Conservation (phyloP, 2,329 filamentous ascomycete genomes). For the Penicillium sp. region DNA sequence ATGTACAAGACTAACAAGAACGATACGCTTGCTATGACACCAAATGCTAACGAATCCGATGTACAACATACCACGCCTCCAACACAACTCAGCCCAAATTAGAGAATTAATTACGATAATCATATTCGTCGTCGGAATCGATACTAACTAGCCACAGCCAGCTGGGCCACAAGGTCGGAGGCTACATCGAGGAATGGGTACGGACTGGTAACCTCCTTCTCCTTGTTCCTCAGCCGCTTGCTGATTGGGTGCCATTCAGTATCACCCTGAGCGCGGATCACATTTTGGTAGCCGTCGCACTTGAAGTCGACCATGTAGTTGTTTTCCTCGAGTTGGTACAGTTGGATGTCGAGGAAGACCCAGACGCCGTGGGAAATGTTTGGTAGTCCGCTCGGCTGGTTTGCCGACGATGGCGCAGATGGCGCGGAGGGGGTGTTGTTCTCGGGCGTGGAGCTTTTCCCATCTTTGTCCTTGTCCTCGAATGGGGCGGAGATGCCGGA, state of each 20-base stretch:
- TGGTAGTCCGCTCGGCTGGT: conserved; percentile 32
- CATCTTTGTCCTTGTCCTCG: conserved; percentile 28
- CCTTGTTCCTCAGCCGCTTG: conserved; percentile 58
- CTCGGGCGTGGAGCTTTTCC: conserved; percentile 29
- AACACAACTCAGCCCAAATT: conserved; percentile 5
- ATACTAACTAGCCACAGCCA: conserved; percentile 69
- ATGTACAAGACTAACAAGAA: conserved; percentile 7
- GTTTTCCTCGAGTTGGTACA: conserved; percentile 86
- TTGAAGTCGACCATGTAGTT: conserved; percentile 98
- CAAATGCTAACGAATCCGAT: conserved; percentile 14
- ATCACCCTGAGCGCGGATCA: conserved; percentile 52
- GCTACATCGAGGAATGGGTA: conserved; percentile 96
- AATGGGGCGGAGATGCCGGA: conserved; percentile 30
- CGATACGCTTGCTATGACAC: conserved; percentile 14
- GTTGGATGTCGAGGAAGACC: conserved; percentile 91
- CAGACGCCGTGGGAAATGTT: conserved; percentile 65
- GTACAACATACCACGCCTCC: conserved; percentile 9
- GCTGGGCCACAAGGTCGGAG: conserved; percentile 83
- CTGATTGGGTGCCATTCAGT: conserved; percentile 47
- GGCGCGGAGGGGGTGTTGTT: conserved; percentile 29
- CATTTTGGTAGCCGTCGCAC: conserved; percentile 93
- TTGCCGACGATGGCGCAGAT: conserved; percentile 37
- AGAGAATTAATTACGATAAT: conserved; percentile 9
- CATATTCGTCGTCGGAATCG: conserved; percentile 8
- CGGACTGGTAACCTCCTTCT: conserved; percentile 91